Conservation (phyloP, 495 filamentous ascomycete species). For the Chaetomium fimeti region DNA sequence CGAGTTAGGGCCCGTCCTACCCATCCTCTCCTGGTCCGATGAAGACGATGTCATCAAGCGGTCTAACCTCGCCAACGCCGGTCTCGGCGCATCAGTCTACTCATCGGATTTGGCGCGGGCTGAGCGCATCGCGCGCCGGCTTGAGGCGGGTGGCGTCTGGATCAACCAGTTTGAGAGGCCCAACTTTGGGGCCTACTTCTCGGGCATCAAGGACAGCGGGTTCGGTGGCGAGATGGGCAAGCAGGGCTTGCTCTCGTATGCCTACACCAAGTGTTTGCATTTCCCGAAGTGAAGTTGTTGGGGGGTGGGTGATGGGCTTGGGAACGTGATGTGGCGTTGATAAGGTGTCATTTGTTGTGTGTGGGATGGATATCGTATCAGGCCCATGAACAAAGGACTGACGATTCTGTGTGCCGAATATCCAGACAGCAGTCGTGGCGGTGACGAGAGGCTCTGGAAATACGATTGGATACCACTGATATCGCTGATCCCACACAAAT, state of each 20-base stretch:
- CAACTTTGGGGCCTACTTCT: constrained; percentile 57
- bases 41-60: constrained; percentile 58
- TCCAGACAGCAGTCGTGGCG: background rate
- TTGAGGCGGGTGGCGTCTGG: constrained; percentile 59
- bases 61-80: constrained; percentile 56
- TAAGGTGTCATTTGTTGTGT: background rate
- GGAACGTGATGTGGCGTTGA: background rate
- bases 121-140: constrained; percentile 48
- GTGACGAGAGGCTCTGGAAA: background rate
- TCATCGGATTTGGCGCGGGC: constrained; percentile 52
- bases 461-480: background rate
- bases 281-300: constrained; percentile 33
- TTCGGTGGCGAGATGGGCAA: constrained; percentile 63
- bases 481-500: background rate
- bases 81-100: constrained; percentile 60
- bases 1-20: constrained; percentile 52
- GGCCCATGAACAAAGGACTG: background rate
- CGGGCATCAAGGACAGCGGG: constrained; percentile 64
- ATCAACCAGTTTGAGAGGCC: constrained; percentile 54
- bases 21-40: constrained; percentile 54
- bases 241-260: constrained; percentile 58
- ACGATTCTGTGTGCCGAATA: background rate
- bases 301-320: background rate
- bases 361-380: no score
- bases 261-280: constrained; percentile 55